Conservation (phyloP, 108 stramenopile genomes). For the Skeletonema menzelii region DNA sequence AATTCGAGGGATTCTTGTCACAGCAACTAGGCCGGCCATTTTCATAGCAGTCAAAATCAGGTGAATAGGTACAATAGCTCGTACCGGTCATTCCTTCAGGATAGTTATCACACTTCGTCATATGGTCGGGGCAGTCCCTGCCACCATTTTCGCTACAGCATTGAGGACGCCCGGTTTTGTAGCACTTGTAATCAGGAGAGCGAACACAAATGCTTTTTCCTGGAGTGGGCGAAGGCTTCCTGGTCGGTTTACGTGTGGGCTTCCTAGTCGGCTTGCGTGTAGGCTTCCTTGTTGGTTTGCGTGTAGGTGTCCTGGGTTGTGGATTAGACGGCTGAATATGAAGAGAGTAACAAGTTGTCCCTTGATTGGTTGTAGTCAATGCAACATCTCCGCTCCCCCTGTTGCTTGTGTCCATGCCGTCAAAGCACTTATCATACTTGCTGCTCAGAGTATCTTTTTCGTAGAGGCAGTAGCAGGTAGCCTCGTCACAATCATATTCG, state of each 20-base stretch:
- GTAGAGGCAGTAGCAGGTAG: constrained; percentile 1
- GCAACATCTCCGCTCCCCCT: background rate
- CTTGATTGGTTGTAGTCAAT: background rate
- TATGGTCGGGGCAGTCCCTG: background rate
- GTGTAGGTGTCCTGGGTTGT: background rate
- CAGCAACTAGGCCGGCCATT: constrained; percentile 1
- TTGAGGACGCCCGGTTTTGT: background rate
- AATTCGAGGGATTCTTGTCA: background rate
- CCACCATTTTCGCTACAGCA: background rate
- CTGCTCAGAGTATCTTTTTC: background rate
- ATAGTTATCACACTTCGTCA: background rate
- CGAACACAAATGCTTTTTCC: background rate
- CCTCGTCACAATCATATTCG: background rate
- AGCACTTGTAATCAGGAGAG: constrained; percentile 7
- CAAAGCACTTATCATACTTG: background rate
- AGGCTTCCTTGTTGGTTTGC: too few relatives aligned
- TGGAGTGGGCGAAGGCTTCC: background rate
- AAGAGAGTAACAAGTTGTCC: background rate
- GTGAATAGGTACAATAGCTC: constrained; percentile 2
- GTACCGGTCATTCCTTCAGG: background rate
- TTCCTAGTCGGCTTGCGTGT: too few relatives aligned
- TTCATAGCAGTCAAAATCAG: background rate
- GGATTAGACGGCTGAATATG: background rate
- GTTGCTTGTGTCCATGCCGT: constrained; percentile 1
- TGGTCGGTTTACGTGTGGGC: too few relatives aligned